A percentile compares a stretch with the other conserved stretches of the same genome.
Evolutionary conservation across 139 green algal genomes (phyloP).

Genomic region (Picochlorum sp.): DNA sequence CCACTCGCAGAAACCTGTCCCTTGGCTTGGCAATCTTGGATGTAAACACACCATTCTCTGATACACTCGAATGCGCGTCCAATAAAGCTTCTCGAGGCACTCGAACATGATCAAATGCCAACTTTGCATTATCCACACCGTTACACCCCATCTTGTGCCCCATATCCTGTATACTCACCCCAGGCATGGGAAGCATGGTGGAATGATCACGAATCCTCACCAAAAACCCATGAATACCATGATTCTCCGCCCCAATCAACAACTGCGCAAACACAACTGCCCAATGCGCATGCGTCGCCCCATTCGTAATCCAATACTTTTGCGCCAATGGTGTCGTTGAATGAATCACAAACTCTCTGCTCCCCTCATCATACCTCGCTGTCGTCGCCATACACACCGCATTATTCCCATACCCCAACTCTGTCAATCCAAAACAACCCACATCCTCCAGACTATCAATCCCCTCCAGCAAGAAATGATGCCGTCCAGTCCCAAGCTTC

Average conservation of each 20-base stretch:
- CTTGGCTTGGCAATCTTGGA: constrained; percentile 48
- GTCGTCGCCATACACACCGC: constrained; percentile 89
- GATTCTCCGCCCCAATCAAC: constrained; percentile 42
- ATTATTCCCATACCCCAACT: constrained; percentile 91
- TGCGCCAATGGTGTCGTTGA: not conserved
- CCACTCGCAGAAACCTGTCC: constrained; percentile 68
- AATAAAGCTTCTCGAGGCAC: constrained; percentile 64
- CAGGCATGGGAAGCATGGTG: constrained; percentile 19
- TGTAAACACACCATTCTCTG: constrained; percentile 55
- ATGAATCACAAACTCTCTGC: constrained; percentile 26
- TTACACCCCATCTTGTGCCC: constrained; percentile 86
- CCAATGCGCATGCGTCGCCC: constrained; percentile 70
- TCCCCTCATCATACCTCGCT: constrained; percentile 50
- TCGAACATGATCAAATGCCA: constrained; percentile 68
- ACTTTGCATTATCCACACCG: constrained; percentile 85
- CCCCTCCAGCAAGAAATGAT: constrained; percentile 51
- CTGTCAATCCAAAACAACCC: constrained; percentile 87
- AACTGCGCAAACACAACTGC: constrained; percentile 81
- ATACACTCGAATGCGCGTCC: constrained; percentile 55
- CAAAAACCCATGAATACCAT: constrained; percentile 87
- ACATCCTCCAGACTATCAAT: constrained; percentile 67
- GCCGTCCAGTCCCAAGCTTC: constrained; percentile 76
- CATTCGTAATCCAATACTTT: constrained; percentile 87
- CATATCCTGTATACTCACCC: constrained; percentile 42
- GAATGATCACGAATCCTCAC: constrained; percentile 63